Evolutionary conservation across 495 filamentous ascomycete species (phyloP).

Genomic region (Penicillium parvum): DNA sequence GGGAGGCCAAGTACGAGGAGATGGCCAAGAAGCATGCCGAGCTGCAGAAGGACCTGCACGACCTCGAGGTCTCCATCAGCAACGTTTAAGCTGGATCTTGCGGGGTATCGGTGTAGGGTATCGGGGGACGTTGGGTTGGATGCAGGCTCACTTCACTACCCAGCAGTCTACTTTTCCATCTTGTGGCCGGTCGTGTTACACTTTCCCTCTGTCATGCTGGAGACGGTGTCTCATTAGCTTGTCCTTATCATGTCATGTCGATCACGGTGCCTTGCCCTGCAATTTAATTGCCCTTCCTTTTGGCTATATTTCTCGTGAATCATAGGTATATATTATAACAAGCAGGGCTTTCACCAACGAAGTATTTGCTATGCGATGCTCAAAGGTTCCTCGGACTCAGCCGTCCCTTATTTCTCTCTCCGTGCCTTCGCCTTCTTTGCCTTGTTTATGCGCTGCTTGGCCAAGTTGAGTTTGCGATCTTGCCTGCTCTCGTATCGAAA

Average conservation of each 20-base stretch:
- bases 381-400: neutral
- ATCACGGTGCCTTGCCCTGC: constrained; percentile 13
- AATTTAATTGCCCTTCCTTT: constrained; percentile 14
- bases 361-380: constrained; percentile 16
- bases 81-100: constrained; percentile 62
- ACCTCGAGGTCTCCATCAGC: constrained; percentile 82
- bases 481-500: constrained; percentile 88
- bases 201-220: constrained; percentile 21
- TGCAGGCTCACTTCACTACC: constrained; percentile 26
- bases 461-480: constrained; percentile 62
- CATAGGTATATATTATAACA: constrained; percentile 12
- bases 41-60: constrained; percentile 88
- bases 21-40: constrained; percentile 79
- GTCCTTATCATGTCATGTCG: constrained; percentile 14
- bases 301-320: constrained; percentile 13
- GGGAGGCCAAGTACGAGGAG: constrained; percentile 97
- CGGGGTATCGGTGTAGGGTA: constrained; percentile 23
- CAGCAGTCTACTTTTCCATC: constrained; percentile 25
- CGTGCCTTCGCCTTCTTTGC: constrained; percentile 43
- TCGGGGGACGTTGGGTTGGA: constrained; percentile 30
- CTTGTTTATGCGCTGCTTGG: constrained; percentile 64
- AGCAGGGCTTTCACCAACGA: neutral
- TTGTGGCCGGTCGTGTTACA: constrained; percentile 22
- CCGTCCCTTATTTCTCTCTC: constrained; percentile 29
- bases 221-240: constrained; percentile 21